Evolutionary conservation across 495 filamentous ascomycete genomes (phyloP), one percentile per base, ranked within the genome.

Genomic region (Aspergillus sparsus): DNA sequence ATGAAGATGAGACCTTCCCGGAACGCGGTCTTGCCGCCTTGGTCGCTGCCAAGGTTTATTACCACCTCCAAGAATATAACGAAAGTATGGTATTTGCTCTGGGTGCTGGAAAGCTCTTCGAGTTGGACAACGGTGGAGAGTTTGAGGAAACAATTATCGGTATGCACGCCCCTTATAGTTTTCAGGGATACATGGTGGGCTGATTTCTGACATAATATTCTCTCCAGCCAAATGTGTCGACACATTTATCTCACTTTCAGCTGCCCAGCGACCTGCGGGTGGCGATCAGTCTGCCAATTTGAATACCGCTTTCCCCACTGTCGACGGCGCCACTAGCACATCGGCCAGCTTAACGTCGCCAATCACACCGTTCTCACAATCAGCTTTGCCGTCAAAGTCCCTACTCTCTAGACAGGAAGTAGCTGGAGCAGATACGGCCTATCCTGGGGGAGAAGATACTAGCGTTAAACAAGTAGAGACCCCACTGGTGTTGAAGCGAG

Each of bases 21-120:
- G 89, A 99, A 70, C 90, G 94, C 65, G 90, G 93, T 70, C 87
- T 98, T 45, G 95, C 95, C 55, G 93, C 95, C 56, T 81, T 99
- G 33, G 92, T 99, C 50, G 89, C 93, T 53, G 89, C 95, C 60
- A 98, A 98, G 80, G 91, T 98, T 63, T 99, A 98, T 76, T 99
- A 97, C 71, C 93, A 99, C 70, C 86, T 99, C 49, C 90, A 95
- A 77, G 95, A 96, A 75, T 98, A 98, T 77, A 92, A 97, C 70
- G 94, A 98, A 82, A 96, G 93, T 74, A 98, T 99, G 95, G 88
- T 89, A 21, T 97, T 99, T 76, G 95, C 95, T 52, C 83, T 99
- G 11, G 93, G 91, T 35, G 93, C 95, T 16, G 95, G 95, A 39
- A 93, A 97, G 65, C 83, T 97, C 27, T 97, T 99, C 80, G 87